A percentile compares a stretch with the other conserved stretches of the same genome.
Conservation (phyloP, 2,329 filamentous ascomycete genomes). For the Colletotrichum australisinense region DNA sequence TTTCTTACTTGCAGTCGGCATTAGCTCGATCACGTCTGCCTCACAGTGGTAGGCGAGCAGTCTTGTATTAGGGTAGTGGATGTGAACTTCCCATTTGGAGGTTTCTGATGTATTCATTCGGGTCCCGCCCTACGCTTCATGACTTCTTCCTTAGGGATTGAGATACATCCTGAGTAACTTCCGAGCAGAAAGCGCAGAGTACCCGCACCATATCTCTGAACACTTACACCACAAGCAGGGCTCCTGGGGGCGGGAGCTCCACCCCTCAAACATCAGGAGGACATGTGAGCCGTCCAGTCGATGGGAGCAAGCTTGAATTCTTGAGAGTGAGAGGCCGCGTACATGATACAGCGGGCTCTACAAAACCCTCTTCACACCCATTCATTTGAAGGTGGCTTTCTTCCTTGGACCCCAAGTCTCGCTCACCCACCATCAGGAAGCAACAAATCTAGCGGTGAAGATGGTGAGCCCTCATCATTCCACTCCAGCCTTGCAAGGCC, state of each 20-base stretch:
- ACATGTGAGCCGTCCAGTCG: neutral
- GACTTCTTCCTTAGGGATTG: neutral
- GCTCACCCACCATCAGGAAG: neutral
- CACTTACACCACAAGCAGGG: neutral
- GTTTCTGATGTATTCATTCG: neutral
- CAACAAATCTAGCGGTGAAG: neutral
- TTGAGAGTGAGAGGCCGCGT: neutral
- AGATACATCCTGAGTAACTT: neutral
- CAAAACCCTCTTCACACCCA: neutral
- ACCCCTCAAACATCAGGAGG: neutral
- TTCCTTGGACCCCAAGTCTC: neutral
- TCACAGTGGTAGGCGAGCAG: neutral
- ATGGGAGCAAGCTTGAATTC: neutral
- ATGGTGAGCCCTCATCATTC: neutral
- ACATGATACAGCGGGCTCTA: neutral
- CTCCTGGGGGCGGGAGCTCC: neutral
- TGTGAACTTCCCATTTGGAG: neutral
- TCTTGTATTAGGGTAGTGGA: too few relatives aligned
- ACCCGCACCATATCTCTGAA: neutral
- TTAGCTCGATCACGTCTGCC: neutral
- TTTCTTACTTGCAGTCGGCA: neutral
- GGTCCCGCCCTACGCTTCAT: neutral
- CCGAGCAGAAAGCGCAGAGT: neutral
- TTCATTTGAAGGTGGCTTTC: neutral
- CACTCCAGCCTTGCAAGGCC: neutral